Base-by-base conservation (phyloP, 192 early-diverging fungal genomes). In the Tieghemiomyces parasiticus region DNA sequence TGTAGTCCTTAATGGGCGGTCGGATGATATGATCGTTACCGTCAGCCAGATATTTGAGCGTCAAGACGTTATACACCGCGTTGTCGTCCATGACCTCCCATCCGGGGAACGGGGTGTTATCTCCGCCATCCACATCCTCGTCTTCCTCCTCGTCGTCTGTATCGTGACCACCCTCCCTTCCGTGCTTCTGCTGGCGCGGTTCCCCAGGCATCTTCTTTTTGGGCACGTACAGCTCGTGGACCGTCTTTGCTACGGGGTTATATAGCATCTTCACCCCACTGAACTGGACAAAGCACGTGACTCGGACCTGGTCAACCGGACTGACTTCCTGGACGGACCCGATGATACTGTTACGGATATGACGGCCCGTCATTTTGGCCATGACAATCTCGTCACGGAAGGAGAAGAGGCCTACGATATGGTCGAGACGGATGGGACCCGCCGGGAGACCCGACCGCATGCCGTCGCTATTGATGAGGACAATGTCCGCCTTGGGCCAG, bases 401-500 rank as follows among this genome's bases (percentile, higher is more conserved):
- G 19, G 88, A 85, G 8, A 86, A 73, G 0, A 78, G 63, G 1
- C 68, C 72, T 45, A 82, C 56, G 58, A 88, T 60, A 49, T 72
- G 63, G 55, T 77, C 77, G 24, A 74, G 63, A 0, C 79, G 78
- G 50, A 90, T 50, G 4, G 72, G 61, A 33, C 83, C 84, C 10
- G 35, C 26, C 19, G 71, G 65, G 12, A 87, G 12, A 0, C 67
- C 69, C 9, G 72, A 67, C 29, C 86, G 78, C 44, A 90, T 68
- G 26, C 82, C 69, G 22, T 83, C 88, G 24, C 78, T 67, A 67
- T 84, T 81, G 28, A 81, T 62, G 34, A 87, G 64, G 2, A 78
- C 78, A 29, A 81, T 52, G n/a, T n/a, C n/a, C n/a, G n/a, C n/a
- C n/a, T n/a, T n/a, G n/a, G n/a, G n/a, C n/a, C n/a, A n/a, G n/a